phyloP scores from a whole-genome alignment of 192 early-diverging fungal genomes.

The Coemansia sp. region DNA sequence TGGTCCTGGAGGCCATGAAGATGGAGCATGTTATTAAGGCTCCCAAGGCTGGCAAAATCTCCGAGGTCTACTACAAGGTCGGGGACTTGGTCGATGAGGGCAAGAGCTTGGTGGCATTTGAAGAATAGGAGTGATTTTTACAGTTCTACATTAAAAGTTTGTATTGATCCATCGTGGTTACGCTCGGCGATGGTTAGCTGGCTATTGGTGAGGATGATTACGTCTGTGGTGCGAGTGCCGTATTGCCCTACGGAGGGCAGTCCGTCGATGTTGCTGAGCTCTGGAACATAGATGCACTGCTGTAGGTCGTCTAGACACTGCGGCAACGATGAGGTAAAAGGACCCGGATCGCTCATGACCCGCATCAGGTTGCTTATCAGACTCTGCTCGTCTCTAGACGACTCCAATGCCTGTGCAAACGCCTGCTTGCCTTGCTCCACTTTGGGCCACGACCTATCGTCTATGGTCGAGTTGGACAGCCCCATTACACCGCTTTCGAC shows the following conservation, averaged over 20 bases:
- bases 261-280: neutral
- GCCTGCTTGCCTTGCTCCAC: conserved; percentile 14
- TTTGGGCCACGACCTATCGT: conserved; percentile 29
- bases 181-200: conserved; percentile 21
- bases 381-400: neutral
- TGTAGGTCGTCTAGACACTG: conserved; percentile 20
- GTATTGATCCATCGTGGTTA: conserved; percentile 3
- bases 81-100: conserved; percentile 89
- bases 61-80: conserved; percentile 73
- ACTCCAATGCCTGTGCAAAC: neutral
- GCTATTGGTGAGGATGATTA: conserved; percentile 21
- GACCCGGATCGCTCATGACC: conserved; percentile 15
- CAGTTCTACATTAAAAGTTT: neutral
- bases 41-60: conserved; percentile 73
- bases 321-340: conserved; percentile 6
- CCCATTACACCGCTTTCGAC: conserved; percentile 6
- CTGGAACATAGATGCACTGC: conserved; percentile 40
- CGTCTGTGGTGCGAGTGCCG: conserved; percentile 41
- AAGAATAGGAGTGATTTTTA: conserved; percentile 24
- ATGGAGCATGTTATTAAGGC: conserved; percentile 93
- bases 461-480: conserved; percentile 38
- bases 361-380: conserved; percentile 8
- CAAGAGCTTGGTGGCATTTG: conserved; percentile 76
- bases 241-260: conserved; percentile 1
- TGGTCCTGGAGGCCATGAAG: conserved; percentile 95